These are phyloP conservation scores for Lanmaoa rubissima DNA, from an alignment of 768 basidiomycete species.

Conservation along the genomic window DNA sequence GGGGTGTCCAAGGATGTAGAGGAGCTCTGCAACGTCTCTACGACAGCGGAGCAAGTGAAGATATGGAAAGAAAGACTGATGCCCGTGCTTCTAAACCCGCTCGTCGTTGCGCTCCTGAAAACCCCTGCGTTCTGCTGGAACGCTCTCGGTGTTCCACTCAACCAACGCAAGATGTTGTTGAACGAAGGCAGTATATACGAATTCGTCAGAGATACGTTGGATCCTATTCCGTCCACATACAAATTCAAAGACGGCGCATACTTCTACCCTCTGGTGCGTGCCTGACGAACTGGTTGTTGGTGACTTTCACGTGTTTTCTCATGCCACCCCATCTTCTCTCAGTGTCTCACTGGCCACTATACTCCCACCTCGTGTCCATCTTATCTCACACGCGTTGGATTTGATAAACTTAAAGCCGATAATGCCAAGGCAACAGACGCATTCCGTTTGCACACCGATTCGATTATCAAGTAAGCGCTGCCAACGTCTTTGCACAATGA, in stretches of 20 bases:
- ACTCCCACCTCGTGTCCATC: constrained; percentile 57
- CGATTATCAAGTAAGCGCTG: constrained; percentile 56
- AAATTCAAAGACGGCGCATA: constrained; percentile 63
- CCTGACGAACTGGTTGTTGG: neutral
- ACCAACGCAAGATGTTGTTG: constrained; percentile 62
- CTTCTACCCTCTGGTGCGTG: constrained; percentile 56
- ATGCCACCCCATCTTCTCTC: constrained; percentile 5
- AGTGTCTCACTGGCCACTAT: constrained; percentile 51
- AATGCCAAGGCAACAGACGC: constrained; percentile 45
- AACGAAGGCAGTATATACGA: constrained; percentile 49
- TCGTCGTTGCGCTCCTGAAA: constrained; percentile 51
- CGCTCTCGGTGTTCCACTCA: constrained; percentile 71
- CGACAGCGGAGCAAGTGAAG: constrained; percentile 52
- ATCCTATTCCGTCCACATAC: constrained; percentile 46
- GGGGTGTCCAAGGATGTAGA: constrained; percentile 57
- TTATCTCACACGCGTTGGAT: constrained; percentile 63
- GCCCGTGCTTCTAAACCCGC: constrained; percentile 58
- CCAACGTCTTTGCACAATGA: neutral
- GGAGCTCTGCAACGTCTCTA: constrained; percentile 51
- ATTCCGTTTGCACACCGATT: constrained; percentile 72
- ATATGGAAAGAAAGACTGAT: constrained; percentile 62
- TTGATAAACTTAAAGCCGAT: constrained; percentile 51
- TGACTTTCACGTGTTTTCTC: constrained; percentile 1
- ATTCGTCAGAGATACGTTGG: constrained; percentile 51
- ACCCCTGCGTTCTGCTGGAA: constrained; percentile 64